phyloP scores from a whole-genome alignment of 2,329 filamentous ascomycete species.

The Fonsecaea monophora region DNA sequence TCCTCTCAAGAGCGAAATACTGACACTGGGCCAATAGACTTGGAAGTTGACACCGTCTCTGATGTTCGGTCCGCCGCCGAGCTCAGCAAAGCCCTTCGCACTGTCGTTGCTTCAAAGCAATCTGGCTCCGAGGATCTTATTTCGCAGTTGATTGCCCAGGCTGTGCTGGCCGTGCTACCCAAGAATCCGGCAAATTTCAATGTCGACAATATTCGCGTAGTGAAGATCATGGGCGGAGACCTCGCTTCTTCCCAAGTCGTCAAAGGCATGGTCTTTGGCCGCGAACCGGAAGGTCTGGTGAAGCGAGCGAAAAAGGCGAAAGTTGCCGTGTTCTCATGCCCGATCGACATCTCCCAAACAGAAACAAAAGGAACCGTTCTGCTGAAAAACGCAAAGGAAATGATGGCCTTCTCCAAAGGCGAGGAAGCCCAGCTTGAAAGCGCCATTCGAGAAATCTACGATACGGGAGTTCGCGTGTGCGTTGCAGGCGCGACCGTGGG shows the following conservation, averaged over 20 bases:
- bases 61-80: conserved; percentile 81
- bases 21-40: conserved; percentile 57
- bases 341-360: conserved; percentile 93
- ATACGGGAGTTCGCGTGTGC: conserved; percentile 89
- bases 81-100: conserved; percentile 92
- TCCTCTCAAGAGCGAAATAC: neutral
- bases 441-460: conserved; percentile 92
- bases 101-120: conserved; percentile 96
- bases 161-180: conserved; percentile 83
- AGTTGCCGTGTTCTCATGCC: conserved; percentile 95
- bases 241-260: conserved; percentile 93
- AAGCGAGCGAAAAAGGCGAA: conserved; percentile 94
- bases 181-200: conserved; percentile 98
- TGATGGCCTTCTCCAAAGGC: conserved; percentile 97
- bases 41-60: conserved; percentile 87
- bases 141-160: conserved; percentile 84
- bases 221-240: conserved; percentile 99
- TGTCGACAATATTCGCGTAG: conserved; percentile 97
- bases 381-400: conserved; percentile 96
- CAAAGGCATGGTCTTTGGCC: conserved; percentile 97
- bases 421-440: conserved; percentile 92
- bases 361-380: conserved; percentile 99
- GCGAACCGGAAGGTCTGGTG: conserved; percentile 88
- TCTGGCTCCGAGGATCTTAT: conserved; percentile 90
- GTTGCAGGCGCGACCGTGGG: conserved; percentile 93